Conservation (phyloP, 495 filamentous ascomycete genomes). For the Daldinia vernicosa region DNA sequence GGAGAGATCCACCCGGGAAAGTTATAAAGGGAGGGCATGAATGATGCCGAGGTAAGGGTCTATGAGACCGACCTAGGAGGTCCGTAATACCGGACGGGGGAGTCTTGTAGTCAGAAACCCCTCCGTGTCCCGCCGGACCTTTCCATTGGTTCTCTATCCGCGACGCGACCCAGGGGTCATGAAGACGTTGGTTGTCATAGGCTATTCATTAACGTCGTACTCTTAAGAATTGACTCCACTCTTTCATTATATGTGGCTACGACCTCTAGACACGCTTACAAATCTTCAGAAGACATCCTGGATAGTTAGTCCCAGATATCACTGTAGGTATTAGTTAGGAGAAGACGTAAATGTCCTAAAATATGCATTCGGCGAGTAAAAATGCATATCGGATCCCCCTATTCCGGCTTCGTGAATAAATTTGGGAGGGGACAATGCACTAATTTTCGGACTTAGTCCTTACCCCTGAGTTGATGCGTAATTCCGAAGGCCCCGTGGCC, state of each 20-base stretch:
- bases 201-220: no score
- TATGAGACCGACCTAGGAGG: neutral
- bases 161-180: neutral
- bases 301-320: neutral
- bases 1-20: neutral
- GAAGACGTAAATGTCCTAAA: neutral
- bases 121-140: neutral
- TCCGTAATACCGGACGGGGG: neutral
- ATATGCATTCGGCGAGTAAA: neutral
- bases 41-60: neutral
- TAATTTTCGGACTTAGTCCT: neutral
- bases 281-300: no score
- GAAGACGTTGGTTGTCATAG: neutral
- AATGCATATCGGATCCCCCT: neutral
- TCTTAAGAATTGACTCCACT: neutral
- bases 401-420: neutral
- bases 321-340: no score
- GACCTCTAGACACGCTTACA: no score
- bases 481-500: neutral
- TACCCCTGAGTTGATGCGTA: neutral
- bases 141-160: neutral
- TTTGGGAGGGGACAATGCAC: neutral
- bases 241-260: neutral
- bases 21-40: neutral
- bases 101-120: neutral